These are phyloP conservation scores for Bryum argenteum DNA, from an alignment of 225 moss, liverwort and hornwort species.

Conservation along the genomic window DNA sequence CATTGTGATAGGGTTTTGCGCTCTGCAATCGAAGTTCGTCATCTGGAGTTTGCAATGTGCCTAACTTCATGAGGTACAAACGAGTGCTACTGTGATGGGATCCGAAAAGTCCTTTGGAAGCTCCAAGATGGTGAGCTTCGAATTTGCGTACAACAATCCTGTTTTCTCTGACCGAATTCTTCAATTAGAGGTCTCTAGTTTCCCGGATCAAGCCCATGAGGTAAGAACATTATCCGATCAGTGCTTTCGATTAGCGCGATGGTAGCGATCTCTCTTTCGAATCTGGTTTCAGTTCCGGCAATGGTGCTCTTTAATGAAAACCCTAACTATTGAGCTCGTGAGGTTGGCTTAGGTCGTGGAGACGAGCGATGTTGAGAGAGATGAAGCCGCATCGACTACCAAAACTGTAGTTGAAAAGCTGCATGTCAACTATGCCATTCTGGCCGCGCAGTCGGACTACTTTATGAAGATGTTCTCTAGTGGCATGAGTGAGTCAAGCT, in stretches of 20 bases:
- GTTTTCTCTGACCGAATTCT: conserved; percentile 71
- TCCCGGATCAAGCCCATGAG: conserved; percentile 41
- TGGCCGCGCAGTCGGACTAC: conserved; percentile 82
- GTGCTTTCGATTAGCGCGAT: background rate
- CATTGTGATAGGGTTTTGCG: conserved; percentile 18
- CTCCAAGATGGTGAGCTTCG: conserved; percentile 69
- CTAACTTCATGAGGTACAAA: background rate
- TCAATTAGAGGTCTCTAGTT: conserved; percentile 52
- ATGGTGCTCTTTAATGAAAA: conserved; percentile 3
- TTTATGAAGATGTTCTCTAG: conserved; percentile 82
- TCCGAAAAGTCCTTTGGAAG: conserved; percentile 29
- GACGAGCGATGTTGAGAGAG: conserved; percentile 20
- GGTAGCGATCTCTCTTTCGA: background rate
- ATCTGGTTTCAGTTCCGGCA: background rate
- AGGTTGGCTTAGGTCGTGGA: conserved; percentile 46
- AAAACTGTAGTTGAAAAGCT: conserved; percentile 44
- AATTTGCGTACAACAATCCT: conserved; percentile 76
- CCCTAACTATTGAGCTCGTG: conserved; percentile 21
- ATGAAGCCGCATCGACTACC: conserved; percentile 26
- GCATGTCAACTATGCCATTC: conserved; percentile 72
- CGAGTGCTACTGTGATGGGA: conserved; percentile 20
- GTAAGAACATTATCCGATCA: conserved; percentile 15
- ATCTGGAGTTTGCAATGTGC: conserved; percentile 11
- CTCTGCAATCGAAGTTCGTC: background rate
- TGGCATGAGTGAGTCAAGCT: conserved; percentile 87